A percentile compares a stretch with the other conserved stretches of the same genome.
Conservation (phyloP, 306 rosid species). For the Cucurbita moschata region DNA sequence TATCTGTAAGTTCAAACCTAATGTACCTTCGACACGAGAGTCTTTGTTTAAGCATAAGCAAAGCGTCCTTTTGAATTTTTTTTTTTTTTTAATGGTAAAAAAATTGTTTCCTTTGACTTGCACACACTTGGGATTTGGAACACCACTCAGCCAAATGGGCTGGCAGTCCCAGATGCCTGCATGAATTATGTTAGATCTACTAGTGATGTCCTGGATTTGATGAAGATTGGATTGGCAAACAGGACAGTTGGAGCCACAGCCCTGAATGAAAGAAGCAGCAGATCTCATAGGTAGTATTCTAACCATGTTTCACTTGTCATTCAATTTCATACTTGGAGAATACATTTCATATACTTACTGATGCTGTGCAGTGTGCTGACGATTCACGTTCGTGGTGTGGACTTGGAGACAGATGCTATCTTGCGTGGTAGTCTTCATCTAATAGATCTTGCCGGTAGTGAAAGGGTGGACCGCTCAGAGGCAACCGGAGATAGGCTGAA, state of each 20-base stretch:
- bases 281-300: conserved; percentile 79
- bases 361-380: conserved; percentile 64
- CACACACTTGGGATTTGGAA: conserved; percentile 99
- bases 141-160: conserved; percentile 89
- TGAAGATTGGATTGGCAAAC: conserved; percentile 55
- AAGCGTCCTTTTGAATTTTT: not conserved
- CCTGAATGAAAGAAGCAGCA: conserved; percentile 88
- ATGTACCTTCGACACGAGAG: not conserved
- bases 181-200: conserved; percentile 83
- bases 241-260: conserved; percentile 95
- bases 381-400: conserved; percentile 85
- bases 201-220: conserved; percentile 69
- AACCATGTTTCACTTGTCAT: not conserved
- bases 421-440: conserved; percentile 84
- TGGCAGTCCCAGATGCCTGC: conserved; percentile 95
- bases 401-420: conserved; percentile 62
- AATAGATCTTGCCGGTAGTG: conserved; percentile 98
- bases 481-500: conserved; percentile 96
- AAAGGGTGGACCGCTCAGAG: conserved; percentile 94
- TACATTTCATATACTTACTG: not conserved
- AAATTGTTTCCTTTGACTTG: conserved; percentile 62
- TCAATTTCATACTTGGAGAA: conserved; percentile 4
- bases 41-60: not conserved
- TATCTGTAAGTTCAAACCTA: not conserved
- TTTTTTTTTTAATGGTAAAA: not conserved